Base-by-base conservation (phyloP, 768 basidiomycete genomes). In the Udeniomyces megalosporus region DNA sequence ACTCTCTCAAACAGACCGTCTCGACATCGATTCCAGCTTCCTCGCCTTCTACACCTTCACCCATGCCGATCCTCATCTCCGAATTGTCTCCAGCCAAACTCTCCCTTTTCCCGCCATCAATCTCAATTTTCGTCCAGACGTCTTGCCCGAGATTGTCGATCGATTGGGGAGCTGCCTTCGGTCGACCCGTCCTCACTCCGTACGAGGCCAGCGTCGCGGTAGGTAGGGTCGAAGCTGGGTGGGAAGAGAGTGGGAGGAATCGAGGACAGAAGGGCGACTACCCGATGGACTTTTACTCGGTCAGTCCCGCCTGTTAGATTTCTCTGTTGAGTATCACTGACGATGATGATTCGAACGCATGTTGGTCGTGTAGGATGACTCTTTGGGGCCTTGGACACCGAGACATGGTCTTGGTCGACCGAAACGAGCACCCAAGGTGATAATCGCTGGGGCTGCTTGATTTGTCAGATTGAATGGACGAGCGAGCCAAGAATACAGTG, bases 151-250 rank as follows among this genome's bases (percentile, higher is more conserved):
- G 95, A 28, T 76, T 99, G 58, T 91, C 88, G 20, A 97, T 97
- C 61, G 95, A 99, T 71, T 99, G 95, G 95, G 95, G 95, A 3
- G 92, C 92, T 70, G 95, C 93, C 1, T 99, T 99, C 75, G 78
- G 84, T 58, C 77, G 80, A 24, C 95, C 95, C 2, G 76, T 97
- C 53, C 75, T 99, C 38, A 91, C 84, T 68, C 91, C 93, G 1
- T 99, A 96, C 71, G 95, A 97, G 74, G 84, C 87, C 0, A 82
- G 84, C 4, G 86, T 97, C 1, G 90, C 84, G 12, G 77, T 95
- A 1, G 88, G 86, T 0, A 78, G 78, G 55, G 74, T 78, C 6
- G 70, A 73, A 55, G 66, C 38, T 14, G 71, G 56, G n/a, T 67
- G 68, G 56, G 67, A 64, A 63, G 70, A 73, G 55, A 64, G 32